Evolutionary conservation across 1,284 basidiomycete genomes (phyloP).

Genomic region (Sphagnurus paluster): DNA sequence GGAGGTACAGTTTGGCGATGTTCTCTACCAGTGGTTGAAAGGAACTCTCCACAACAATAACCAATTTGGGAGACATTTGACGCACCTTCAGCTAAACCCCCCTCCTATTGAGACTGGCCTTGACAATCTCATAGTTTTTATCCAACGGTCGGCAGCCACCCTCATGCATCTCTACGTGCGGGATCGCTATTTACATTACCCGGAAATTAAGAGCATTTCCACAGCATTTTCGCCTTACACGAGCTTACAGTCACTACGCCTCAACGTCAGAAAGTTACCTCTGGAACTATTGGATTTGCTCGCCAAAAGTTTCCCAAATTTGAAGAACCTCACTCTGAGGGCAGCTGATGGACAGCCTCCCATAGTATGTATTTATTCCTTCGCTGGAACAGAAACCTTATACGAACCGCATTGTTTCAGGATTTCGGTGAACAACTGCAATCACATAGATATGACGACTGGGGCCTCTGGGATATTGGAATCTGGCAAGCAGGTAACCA

Average conservation of each 20-base stretch:
- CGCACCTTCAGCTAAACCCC: constrained; percentile 39
- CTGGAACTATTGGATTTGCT: constrained; percentile 34
- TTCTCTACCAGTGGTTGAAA: constrained; percentile 33
- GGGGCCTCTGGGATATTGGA: constrained; percentile 37
- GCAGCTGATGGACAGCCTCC: constrained; percentile 17
- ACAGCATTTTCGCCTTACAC: constrained; percentile 24
- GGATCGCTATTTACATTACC: constrained; percentile 37
- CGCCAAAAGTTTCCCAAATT: constrained; percentile 27
- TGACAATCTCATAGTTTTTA: constrained; percentile 29
- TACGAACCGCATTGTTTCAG: constrained; percentile 4
- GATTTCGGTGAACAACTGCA: constrained; percentile 21
- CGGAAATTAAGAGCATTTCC: constrained; percentile 29
- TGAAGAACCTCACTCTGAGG: constrained; percentile 32
- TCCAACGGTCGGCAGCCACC: constrained; percentile 29
- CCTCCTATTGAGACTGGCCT: constrained; percentile 33
- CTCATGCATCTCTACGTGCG: constrained; percentile 35
- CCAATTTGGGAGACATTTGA: constrained; percentile 27
- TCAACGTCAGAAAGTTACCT: constrained; percentile 35
- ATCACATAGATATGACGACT: constrained; percentile 27
- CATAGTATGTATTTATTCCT: constrained; percentile 12
- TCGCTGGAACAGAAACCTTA: neutral
- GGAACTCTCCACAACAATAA: constrained; percentile 24
- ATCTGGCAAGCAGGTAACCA: constrained; percentile 37
- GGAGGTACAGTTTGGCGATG: constrained; percentile 28
- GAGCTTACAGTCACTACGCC: constrained; percentile 28